These are phyloP conservation scores for Oryza glaberrima DNA, from an alignment of 176 grass and related monocot genomes.

Conservation along the genomic window DNA sequence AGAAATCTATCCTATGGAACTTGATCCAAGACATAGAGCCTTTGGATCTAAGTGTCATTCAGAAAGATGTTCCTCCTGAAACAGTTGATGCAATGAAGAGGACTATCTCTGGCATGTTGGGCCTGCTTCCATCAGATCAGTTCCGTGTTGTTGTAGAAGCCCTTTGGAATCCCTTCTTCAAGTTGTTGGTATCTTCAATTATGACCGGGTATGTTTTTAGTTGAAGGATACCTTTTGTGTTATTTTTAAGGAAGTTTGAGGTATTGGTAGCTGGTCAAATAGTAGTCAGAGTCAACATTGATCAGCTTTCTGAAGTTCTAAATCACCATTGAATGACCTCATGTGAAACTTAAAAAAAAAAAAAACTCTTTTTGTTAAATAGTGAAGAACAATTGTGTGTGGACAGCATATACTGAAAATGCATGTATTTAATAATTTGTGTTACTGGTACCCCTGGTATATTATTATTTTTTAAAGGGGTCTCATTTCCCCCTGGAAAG, in stretches of 20 bases:
- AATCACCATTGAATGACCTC: conserved; percentile 10
- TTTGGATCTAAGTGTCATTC: conserved; percentile 81
- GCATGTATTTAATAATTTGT: not conserved
- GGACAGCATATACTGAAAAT: not conserved
- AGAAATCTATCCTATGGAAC: conserved; percentile 85
- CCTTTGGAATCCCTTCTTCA: conserved; percentile 88
- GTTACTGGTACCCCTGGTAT: not conserved
- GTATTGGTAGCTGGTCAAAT: not conserved
- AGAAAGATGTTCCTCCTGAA: conserved; percentile 89
- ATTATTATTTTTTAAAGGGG: not conserved
- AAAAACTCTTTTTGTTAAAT: not conserved
- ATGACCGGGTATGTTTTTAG: conserved; percentile 84
- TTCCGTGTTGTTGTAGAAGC: conserved; percentile 89
- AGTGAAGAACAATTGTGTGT: conserved; percentile 8
- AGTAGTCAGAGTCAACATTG: conserved; percentile 17
- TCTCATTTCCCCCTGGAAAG: conserved; percentile 18
- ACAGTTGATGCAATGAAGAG: conserved; percentile 96
- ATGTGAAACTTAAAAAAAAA: not conserved
- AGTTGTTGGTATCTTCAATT: conserved; percentile 95
- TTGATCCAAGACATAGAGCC: conserved; percentile 98
- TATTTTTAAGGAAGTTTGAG: conserved; percentile 12
- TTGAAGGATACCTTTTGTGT: not conserved
- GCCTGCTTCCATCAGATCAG: conserved; percentile 94
- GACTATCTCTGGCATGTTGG: conserved; percentile 96
- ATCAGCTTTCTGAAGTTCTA: not conserved